A percentile compares a stretch with the other conserved stretches of the same genome.
phyloP scores from a whole-genome alignment of 352 stramenopile species.

The Aphanomyces astaci region DNA sequence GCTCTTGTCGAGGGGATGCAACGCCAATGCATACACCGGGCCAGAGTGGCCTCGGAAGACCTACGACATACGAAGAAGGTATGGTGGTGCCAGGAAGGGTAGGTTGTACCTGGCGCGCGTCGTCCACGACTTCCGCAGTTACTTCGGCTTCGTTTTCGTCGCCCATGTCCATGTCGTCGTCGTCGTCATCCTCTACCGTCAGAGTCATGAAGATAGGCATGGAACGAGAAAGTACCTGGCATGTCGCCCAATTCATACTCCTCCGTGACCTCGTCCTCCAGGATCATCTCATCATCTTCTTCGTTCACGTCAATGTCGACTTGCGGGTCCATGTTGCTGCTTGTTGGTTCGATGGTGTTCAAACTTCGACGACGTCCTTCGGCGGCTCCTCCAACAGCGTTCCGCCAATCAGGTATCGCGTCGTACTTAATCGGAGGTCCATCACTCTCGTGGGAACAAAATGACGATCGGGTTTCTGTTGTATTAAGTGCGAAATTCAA shows the following conservation, averaged over 20 bases:
- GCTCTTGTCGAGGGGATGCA: slow-evolving; percentile 70
- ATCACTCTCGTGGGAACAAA: background rate
- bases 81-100: slow-evolving; percentile 1
- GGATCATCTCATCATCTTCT: slow-evolving; percentile 73
- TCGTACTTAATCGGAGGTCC: background rate
- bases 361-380: background rate
- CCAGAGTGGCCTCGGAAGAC: slow-evolving; percentile 69
- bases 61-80: slow-evolving; percentile 26
- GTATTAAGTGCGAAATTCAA: background rate
- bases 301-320: slow-evolving; percentile 6
- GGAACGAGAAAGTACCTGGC: slow-evolving; percentile 35
- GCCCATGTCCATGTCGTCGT: slow-evolving; percentile 49
- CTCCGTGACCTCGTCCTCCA: slow-evolving; percentile 61
- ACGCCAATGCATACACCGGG: slow-evolving; percentile 73
- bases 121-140: slow-evolving; percentile 61
- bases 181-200: slow-evolving; percentile 38
- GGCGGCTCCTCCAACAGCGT: background rate
- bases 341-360: background rate
- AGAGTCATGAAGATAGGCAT: background rate
- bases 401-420: background rate
- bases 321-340: slow-evolving; percentile 4
- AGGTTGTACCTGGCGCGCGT: slow-evolving; percentile 50
- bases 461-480: too few relatives aligned
- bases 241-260: slow-evolving; percentile 80
- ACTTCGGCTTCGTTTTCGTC: slow-evolving; percentile 54